These are phyloP conservation scores for Dendrobium chrysotoxum DNA, from an alignment of 106 monocot species.

Conservation along the genomic window DNA sequence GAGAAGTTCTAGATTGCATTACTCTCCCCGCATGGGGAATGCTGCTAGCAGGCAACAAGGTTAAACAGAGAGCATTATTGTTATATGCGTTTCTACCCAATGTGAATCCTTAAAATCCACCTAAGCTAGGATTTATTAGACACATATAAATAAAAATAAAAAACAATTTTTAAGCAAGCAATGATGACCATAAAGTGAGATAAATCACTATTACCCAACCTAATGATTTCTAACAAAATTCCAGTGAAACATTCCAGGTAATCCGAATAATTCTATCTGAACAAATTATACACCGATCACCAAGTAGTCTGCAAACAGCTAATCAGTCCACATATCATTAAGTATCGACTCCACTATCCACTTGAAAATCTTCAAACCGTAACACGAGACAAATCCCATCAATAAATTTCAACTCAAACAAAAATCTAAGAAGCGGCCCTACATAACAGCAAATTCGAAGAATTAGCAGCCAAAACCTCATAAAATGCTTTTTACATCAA, in stretches of 20 bases:
- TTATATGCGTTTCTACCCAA: too few species aligned
- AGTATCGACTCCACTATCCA: not conserved
- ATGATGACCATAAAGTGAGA: too few species aligned
- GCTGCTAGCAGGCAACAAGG: too few species aligned
- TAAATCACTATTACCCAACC: not conserved
- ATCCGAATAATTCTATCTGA: not conserved
- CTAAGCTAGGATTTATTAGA: too few species aligned
- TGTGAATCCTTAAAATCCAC: too few species aligned
- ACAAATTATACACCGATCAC: not conserved
- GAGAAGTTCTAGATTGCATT: too few species aligned
- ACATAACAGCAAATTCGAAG: not conserved
- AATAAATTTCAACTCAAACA: not conserved
- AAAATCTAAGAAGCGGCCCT: not conserved
- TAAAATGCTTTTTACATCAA: not conserved
- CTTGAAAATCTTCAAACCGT: not conserved
- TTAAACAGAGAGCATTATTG: too few species aligned
- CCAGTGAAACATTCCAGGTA: not conserved
- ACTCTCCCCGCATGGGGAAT: too few species aligned
- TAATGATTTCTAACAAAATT: not conserved
- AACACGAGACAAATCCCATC: not conserved
- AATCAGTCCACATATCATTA: not conserved
- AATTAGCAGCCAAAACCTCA: not conserved
- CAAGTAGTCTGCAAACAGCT: not conserved
- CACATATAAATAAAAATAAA: too few species aligned
- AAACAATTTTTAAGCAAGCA: too few species aligned